phyloP scores from a whole-genome alignment of 208 protist genomes.

The Kentomonas sorsogonicus region DNA sequence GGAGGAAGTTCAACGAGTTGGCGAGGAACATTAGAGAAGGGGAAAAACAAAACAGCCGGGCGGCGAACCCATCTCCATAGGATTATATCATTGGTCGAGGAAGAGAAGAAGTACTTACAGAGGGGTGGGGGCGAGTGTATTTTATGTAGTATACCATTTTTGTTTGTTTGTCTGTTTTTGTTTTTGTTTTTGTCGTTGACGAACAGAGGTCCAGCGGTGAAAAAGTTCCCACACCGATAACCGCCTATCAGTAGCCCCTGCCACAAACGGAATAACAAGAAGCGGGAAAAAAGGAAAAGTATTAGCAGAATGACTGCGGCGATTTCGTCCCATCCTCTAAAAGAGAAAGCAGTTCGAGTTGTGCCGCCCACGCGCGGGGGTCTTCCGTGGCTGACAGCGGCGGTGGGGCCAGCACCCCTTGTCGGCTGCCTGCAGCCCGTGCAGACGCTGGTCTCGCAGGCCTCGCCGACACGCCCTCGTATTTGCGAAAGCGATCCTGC shows the following conservation, averaged over 20 bases:
- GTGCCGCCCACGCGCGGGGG: too few species aligned
- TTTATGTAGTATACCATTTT: background rate
- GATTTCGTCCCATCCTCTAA: background rate
- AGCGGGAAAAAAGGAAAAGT: background rate
- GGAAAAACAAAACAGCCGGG: background rate
- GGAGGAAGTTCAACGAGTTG: background rate
- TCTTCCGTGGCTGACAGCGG: too few species aligned
- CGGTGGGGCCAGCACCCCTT: too few species aligned
- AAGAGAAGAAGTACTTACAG: conserved; percentile 1
- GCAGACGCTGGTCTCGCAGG: too few species aligned
- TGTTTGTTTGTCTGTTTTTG: conserved; percentile 1
- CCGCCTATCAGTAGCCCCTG: background rate
- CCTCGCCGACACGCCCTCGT: too few species aligned
- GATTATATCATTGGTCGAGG: background rate
- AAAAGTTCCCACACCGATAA: background rate
- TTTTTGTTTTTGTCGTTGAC: background rate
- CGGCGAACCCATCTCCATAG: background rate
- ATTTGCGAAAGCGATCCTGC: too few species aligned
- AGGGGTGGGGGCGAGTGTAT: background rate
- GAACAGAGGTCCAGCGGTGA: background rate
- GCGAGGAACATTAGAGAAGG: background rate
- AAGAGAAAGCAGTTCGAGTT: too few species aligned
- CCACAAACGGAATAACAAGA: background rate
- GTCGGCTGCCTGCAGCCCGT: too few species aligned
- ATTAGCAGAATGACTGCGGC: background rate